Percentiles rank a stretch among this genome's conserved stretches.
Conservation (phyloP, 2,329 filamentous ascomycete genomes). For the Aaosphaeria arxii region DNA sequence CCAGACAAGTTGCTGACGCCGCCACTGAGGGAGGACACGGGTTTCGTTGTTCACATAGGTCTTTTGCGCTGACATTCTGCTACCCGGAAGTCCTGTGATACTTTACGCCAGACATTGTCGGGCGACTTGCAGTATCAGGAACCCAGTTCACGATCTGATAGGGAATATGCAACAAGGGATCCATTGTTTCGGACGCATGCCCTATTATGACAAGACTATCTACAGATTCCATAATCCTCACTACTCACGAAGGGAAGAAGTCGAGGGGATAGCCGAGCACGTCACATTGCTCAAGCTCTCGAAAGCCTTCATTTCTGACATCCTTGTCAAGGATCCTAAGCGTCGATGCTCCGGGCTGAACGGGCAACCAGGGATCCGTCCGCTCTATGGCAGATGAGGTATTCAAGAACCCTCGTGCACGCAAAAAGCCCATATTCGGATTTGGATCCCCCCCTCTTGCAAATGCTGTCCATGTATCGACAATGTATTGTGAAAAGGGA, state of each 20-base stretch:
- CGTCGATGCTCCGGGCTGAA: constrained; percentile 5
- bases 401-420: constrained; percentile 25
- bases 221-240: no score
- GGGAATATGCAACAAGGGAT: no score
- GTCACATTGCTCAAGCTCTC: constrained; percentile 23
- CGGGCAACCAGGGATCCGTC: constrained; percentile 12
- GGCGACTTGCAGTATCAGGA: no score
- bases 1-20: constrained; percentile 60
- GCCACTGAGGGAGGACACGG: constrained; percentile 61
- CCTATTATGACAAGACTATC: no score
- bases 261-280: constrained; percentile 18
- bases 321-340: constrained; percentile 25
- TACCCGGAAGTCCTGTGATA: no score
- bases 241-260: constrained; percentile 12
- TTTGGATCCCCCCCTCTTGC: constrained; percentile 25
- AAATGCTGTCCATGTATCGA: constrained; percentile 33
- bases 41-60: constrained; percentile 81
- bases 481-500: constrained; percentile 25
- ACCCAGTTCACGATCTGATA: no score
- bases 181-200: no score
- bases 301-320: constrained; percentile 14
- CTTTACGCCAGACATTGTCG: no score
- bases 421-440: constrained; percentile 15
- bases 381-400: constrained; percentile 12
- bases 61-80: constrained; percentile 17